Evolutionary conservation across 164 flowering plant species (phyloP), one percentile per base, ranked within the genome.

Genomic region (Paratinospora sagittata): DNA sequence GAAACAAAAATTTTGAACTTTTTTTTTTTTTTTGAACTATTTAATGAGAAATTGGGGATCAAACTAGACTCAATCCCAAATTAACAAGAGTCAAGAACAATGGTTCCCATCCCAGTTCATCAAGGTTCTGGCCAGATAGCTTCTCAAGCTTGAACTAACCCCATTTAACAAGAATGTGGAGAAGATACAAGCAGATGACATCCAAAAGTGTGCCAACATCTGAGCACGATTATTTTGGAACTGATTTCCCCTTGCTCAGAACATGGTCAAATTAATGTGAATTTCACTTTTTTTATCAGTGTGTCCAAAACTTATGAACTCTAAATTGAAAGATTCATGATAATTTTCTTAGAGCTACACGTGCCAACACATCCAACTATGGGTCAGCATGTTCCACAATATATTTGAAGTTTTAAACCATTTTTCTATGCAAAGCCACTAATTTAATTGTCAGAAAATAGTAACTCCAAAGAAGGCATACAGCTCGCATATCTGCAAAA

Each of bases 401-500:
- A 52, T 16, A 52, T 19, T 52, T 13, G 21, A n/a, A 52, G 7
- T 21, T 16, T 52, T 52, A n/a, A n/a, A n/a, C n/a, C n/a, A 16
- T 52, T 52, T 17, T 52, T 52, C 21, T 52, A 52, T 52, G 55
- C 58, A 52, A 17, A 52, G 16, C n/a, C 16, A 13, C 4, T 52
- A 16, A 21, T 52, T 19, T 52, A 52, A 52, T 13, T 16, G 58
- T 2, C 58, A 19, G 58, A 52, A 52, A 16, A 10, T 52, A 52
- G n/a, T 52, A 52, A 52, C 21, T 52, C 14, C 58, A 52, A 52
- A 52, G 55, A 49, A 39, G 17, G 80, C 93, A 79, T 88, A 96
- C 99, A 65, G 97, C 96, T 83, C 88, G 79, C 88, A 91, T 89
- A 73, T 86, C 88, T 74, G 90, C 91, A 86, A 83, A 96, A 55